Conservation (phyloP, 2,329 filamentous ascomycete genomes). For the Cladosporium halotolerans region DNA sequence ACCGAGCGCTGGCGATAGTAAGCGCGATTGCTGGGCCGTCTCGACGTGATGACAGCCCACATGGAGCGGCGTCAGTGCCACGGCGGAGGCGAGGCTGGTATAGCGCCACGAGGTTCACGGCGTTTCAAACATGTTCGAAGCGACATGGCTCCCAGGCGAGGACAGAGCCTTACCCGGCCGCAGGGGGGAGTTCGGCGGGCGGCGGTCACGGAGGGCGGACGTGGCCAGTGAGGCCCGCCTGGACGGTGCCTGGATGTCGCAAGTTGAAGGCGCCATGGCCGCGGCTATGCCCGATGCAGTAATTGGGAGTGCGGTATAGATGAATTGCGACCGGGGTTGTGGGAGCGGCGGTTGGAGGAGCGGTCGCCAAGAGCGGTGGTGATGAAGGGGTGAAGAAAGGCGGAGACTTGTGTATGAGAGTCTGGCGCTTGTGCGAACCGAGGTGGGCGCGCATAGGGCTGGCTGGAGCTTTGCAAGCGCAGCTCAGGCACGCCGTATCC, state of each 20-base stretch:
- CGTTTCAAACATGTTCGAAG: constrained; percentile 6
- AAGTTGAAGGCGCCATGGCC: constrained; percentile 1
- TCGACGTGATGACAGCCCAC: constrained; percentile 8
- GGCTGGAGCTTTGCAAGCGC: neutral
- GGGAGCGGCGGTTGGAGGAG: no score
- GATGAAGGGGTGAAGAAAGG: constrained; percentile 5
- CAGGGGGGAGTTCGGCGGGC: neutral
- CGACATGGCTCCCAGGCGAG: neutral
- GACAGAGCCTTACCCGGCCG: neutral
- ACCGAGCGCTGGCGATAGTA: neutral
- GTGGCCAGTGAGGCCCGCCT: neutral
- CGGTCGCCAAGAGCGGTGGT: constrained; percentile 1
- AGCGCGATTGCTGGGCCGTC: neutral
- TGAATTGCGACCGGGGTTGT: no score
- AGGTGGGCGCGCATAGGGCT: neutral
- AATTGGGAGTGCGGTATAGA: no score
- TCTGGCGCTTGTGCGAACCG: constrained; percentile 5
- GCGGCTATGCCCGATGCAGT: no score
- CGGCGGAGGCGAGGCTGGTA: neutral
- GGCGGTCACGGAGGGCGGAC: neutral
- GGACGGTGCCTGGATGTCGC: constrained; percentile 4
- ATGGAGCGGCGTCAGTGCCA: neutral
- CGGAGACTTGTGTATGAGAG: constrained; percentile 3
- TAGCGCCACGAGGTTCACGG: neutral
- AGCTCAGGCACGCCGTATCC: no score